phyloP scores from a whole-genome alignment of 345 rosid species.

The Gossypium herbaceum region DNA sequence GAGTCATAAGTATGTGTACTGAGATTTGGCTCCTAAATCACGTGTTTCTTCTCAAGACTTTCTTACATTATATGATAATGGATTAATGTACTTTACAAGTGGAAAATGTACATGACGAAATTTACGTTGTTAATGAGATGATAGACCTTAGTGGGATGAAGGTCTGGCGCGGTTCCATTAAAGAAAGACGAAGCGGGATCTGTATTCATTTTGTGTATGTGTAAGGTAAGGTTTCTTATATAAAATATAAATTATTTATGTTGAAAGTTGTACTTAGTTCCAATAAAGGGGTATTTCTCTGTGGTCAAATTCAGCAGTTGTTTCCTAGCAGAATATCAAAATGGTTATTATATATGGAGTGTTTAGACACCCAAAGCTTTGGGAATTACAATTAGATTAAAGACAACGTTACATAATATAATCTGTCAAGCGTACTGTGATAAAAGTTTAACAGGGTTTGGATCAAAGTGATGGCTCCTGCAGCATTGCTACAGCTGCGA shows the following conservation, averaged over 20 bases:
- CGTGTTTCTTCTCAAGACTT: no score
- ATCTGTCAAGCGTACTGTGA: conserved; percentile 14
- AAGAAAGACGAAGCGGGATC: not conserved
- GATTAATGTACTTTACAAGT: no score
- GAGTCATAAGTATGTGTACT: no score
- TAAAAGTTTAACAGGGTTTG: conserved; percentile 20
- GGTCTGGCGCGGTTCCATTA: no score
- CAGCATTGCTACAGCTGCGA: not conserved
- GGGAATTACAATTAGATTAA: conserved; percentile 16
- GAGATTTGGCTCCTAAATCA: no score
- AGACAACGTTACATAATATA: conserved; percentile 6
- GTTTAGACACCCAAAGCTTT: conserved; percentile 24
- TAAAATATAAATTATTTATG: not conserved
- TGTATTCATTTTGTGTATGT: not conserved
- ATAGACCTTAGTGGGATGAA: no score
- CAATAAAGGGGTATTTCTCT: not conserved
- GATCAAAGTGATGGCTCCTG: conserved; percentile 10
- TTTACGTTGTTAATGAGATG: no score
- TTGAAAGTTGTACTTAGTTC: not conserved
- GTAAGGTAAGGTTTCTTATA: not conserved
- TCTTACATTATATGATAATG: no score
- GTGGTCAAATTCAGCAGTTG: conserved; percentile 7
- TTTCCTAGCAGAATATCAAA: conserved; percentile 7
- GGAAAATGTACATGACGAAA: no score
- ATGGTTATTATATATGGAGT: conserved; percentile 7